Evolutionary conservation across 1,284 basidiomycete genomes (phyloP), one percentile per base, ranked within the genome.

Genomic region (Phenoliferia sp.): DNA sequence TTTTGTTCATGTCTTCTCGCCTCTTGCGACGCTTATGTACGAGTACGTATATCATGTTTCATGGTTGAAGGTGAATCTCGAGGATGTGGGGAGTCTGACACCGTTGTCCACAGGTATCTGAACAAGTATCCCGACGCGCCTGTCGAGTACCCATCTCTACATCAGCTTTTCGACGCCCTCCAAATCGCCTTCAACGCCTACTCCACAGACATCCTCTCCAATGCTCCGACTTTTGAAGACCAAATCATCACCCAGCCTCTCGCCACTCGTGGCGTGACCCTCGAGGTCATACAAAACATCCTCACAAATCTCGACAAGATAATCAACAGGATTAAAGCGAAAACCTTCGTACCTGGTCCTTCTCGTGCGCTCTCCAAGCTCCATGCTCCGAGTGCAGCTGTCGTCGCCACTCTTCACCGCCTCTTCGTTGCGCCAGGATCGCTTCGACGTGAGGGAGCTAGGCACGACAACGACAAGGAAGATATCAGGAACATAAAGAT

Each of bases 381-480:
- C 57, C 65, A 22, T 12, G 39, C 39, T 44, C 22, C 39, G 56
- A 56, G 39, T 29, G 17, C 16, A 4, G 61, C 61, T 15, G 35
- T 55, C 35, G 17, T 63, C 28, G 34, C 48, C 3, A 50, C 28
- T 12, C 61, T 67, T n/a, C 34, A 39, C 34, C 57, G 48, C 6
- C 34, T 70, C 68, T 86, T 85, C 70, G 83, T 85, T 60, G 84
- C 84, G 22, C 87, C 87, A 0, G 87, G 87, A 12, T 76, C 76
- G 0, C 74, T 83, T 2, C 83, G 85, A 1, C 56, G 68, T 5
- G 80, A 79, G 0, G 87, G 86, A 3, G 82, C 83, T 0, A 81
- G 87, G 3, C 87, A 89, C 68, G 84, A 89, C 71, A 89, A 90
- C 65, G 88, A 90, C 73, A 80, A 78, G 35, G 75, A 79, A 22